These are phyloP conservation scores for Pulicaria dysenterica DNA, from an alignment of 129 eudicot species.

Conservation along the genomic window DNA sequence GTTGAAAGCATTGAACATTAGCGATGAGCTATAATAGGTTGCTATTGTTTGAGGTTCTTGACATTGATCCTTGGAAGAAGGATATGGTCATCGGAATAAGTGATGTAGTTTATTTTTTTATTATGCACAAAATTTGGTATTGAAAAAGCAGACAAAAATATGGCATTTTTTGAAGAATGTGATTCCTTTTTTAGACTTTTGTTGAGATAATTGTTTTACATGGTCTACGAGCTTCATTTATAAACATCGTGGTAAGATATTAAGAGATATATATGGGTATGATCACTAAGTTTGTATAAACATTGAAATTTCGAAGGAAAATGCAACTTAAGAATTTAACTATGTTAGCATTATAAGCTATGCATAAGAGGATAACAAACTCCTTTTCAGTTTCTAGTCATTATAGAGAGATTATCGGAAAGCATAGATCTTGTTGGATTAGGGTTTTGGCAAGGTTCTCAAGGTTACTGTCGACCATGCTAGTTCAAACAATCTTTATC, in stretches of 20 bases:
- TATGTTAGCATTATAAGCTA: not conserved
- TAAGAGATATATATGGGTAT: not conserved
- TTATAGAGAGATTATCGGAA: no score
- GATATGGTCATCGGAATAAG: not conserved
- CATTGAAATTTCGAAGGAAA: not conserved
- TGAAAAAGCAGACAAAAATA: not conserved
- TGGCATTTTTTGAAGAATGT: not conserved
- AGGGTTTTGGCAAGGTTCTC: not conserved
- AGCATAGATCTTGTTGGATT: no score
- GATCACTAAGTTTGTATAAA: not conserved
- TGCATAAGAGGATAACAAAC: no score
- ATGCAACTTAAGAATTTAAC: not conserved
- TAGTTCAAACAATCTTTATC: no score
- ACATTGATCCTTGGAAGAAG: no score
- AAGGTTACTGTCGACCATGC: no score
- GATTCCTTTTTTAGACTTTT: not conserved
- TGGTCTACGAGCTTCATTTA: not conserved
- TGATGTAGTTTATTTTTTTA: not conserved
- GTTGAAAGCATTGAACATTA: no score
- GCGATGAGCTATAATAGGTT: no score
- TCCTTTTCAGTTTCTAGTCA: no score
- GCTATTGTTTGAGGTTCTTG: no score
- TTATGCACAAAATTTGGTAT: not conserved
- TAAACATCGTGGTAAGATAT: not conserved
- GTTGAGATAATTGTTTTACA: not conserved